Evolutionary conservation across 208 protist genomes (phyloP).

Genomic region (Leishmania tarentolae): DNA sequence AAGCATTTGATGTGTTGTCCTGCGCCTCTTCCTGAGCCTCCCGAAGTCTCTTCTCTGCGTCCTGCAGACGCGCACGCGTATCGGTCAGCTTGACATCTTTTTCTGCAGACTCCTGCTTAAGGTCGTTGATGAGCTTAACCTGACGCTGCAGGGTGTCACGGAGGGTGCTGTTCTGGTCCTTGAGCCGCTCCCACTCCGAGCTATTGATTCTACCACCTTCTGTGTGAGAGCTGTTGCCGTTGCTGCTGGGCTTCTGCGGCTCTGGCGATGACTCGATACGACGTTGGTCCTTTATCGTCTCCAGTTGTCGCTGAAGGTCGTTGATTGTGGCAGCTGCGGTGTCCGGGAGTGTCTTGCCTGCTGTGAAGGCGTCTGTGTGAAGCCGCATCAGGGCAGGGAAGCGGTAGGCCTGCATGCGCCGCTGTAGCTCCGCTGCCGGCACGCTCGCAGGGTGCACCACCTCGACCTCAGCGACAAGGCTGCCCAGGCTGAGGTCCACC

Average conservation of each 20-base stretch:
- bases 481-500: conserved; percentile 30
- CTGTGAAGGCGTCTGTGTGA: conserved; percentile 33
- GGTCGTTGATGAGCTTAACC: conserved; percentile 15
- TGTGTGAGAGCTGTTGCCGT: not conserved
- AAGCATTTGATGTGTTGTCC: conserved; percentile 2
- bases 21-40: conserved; percentile 8
- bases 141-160: conserved; percentile 26
- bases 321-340: conserved; percentile 38
- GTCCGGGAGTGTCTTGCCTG: conserved; percentile 42
- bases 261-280: conserved; percentile 25
- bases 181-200: conserved; percentile 27
- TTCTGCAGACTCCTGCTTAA: conserved; percentile 17
- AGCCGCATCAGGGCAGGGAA: conserved; percentile 42
- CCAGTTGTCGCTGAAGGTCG: conserved; percentile 46
- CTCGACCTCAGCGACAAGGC: conserved; percentile 38
- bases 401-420: conserved; percentile 42
- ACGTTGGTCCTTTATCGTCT: conserved; percentile 2
- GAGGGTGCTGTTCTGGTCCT: conserved; percentile 34
- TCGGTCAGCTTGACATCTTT: conserved; percentile 9
- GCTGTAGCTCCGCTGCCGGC: conserved; percentile 34
- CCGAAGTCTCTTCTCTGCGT: conserved; percentile 3
- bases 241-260: conserved; percentile 24
- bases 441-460: conserved; percentile 46
- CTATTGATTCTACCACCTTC: not conserved
- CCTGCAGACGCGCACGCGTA: not conserved